Evolutionary conservation across 805 yeast genomes (phyloP).

Genomic region (Ascoidea tarda): DNA sequence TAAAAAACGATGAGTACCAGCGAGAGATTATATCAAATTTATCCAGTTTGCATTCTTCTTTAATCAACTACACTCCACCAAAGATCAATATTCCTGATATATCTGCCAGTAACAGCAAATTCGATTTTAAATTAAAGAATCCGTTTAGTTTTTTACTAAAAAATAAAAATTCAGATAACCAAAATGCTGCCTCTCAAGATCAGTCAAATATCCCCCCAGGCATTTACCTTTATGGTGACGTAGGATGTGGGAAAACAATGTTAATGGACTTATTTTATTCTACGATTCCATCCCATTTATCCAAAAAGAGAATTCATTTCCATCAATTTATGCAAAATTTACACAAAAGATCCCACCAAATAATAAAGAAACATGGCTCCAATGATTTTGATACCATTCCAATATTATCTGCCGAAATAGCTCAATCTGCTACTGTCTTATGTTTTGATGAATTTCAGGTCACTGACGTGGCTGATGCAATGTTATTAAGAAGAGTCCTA

Average conservation of each 20-base stretch:
- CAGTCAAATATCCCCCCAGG: constrained; percentile 52
- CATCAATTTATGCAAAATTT: constrained; percentile 95
- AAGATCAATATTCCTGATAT: constrained; percentile 37
- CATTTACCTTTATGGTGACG: constrained; percentile 90
- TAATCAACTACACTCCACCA: constrained; percentile 50
- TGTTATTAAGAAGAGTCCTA: constrained; percentile 72
- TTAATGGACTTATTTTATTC: constrained; percentile 88
- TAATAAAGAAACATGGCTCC: constrained; percentile 47
- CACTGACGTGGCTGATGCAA: constrained; percentile 97
- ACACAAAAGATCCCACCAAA: constrained; percentile 75
- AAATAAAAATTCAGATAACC: not conserved
- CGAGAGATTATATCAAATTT: constrained; percentile 53
- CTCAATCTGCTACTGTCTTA: constrained; percentile 58
- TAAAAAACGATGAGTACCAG: constrained; percentile 71
- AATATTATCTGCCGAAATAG: constrained; percentile 67
- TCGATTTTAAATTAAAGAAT: constrained; percentile 7
- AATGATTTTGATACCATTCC: constrained; percentile 75
- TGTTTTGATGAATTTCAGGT: constrained; percentile 98
- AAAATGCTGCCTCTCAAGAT: not conserved
- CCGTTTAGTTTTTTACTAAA: constrained; percentile 1
- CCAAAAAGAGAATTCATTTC: constrained; percentile 78
- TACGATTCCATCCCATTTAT: constrained; percentile 65
- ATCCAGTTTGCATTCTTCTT: constrained; percentile 39
- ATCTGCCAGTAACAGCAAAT: constrained; percentile 1
- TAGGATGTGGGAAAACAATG: constrained; percentile 98